Evolutionary conservation across 768 basidiomycete genomes (phyloP).

Genomic region (Dendrothele bispora): DNA sequence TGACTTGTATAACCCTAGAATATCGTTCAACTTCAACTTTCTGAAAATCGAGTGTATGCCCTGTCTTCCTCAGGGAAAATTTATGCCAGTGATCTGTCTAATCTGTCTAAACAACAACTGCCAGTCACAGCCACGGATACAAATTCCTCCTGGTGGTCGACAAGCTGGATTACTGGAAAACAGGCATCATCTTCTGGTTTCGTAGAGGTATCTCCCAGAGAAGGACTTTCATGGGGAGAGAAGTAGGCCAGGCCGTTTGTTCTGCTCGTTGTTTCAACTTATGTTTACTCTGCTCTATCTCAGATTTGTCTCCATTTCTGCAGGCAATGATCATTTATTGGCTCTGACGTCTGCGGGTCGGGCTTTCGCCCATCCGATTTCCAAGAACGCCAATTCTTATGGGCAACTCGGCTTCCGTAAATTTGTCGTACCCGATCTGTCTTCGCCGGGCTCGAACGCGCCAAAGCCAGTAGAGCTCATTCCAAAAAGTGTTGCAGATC

Average conservation of each 20-base stretch:
- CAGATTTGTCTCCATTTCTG: constrained; percentile 73
- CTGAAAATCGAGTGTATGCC: constrained; percentile 66
- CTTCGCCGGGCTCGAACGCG: constrained; percentile 22
- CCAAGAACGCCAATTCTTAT: constrained; percentile 71
- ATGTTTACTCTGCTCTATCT: too few species aligned
- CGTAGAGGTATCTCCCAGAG: constrained; percentile 59
- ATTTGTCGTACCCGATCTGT: constrained; percentile 48
- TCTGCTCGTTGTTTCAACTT: background rate
- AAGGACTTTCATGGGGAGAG: constrained; percentile 62
- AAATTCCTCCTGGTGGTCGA: constrained; percentile 59
- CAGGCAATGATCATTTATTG: constrained; percentile 73
- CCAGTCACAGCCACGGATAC: constrained; percentile 39
- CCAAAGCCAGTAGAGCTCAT: constrained; percentile 52
- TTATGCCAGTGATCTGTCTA: constrained; percentile 55
- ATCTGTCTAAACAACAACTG: constrained; percentile 40
- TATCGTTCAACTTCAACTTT: constrained; percentile 62
- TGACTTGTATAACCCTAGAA: constrained; percentile 45
- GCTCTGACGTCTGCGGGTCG: constrained; percentile 73
- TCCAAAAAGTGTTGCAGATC: constrained; percentile 55
- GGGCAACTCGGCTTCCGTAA: constrained; percentile 84
- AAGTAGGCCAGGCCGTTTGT: constrained; percentile 40
- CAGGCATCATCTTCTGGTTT: constrained; percentile 50
- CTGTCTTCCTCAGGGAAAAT: constrained; percentile 77
- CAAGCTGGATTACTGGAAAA: constrained; percentile 58
- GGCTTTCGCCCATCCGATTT: constrained; percentile 75